phyloP scores from a whole-genome alignment of 305 asterid genomes.

The Solanum hybrid region DNA sequence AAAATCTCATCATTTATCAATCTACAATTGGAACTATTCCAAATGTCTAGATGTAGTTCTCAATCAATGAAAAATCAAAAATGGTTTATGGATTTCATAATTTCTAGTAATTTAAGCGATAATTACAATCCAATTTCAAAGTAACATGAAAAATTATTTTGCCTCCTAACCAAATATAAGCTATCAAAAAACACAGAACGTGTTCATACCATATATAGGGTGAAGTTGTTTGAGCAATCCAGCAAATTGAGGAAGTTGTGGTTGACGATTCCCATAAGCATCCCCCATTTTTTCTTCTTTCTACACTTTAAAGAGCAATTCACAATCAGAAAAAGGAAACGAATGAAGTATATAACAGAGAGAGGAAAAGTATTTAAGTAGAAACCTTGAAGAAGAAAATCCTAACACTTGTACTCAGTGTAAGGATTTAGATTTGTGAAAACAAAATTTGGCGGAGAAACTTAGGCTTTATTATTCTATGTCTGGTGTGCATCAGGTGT shows the following conservation, averaged over 20 bases:
- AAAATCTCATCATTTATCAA: neutral
- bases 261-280: slow-evolving; percentile 29
- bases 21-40: neutral
- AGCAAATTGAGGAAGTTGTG: slow-evolving; percentile 15
- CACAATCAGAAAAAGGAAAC: neutral
- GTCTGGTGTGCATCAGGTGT: neutral
- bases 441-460: neutral
- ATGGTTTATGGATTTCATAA: neutral
- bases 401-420: neutral
- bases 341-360: neutral
- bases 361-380: neutral
- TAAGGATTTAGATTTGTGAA: neutral
- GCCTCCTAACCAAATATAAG: neutral
- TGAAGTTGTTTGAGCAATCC: slow-evolving; percentile 33
- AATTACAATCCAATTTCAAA: neutral
- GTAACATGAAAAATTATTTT: neutral
- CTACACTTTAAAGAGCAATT: neutral
- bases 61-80: neutral
- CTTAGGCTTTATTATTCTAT: neutral
- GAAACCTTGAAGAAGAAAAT: neutral
- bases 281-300: slow-evolving; percentile 21
- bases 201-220: slow-evolving; percentile 21
- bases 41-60: neutral
- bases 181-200: neutral
- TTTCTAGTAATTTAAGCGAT: neutral